Base-by-base conservation (phyloP, 2,329 filamentous ascomycete species). In the Microascus cirrosus region DNA sequence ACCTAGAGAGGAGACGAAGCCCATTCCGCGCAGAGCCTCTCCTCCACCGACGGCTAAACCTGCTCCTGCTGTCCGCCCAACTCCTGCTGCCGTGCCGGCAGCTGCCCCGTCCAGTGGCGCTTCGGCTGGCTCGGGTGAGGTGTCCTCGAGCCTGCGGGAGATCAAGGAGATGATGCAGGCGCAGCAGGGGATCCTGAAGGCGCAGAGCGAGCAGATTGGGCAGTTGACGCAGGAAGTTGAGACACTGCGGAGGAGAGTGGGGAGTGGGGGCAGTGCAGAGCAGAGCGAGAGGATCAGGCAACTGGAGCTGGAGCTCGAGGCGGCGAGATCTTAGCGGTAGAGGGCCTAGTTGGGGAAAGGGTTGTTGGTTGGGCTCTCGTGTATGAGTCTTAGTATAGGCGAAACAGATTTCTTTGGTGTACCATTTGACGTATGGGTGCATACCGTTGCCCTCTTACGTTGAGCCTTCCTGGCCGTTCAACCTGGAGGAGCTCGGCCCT, bases 131-230 rank as follows among this genome's bases (percentile, higher is more conserved):
- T 58, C 59, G 54, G 58, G 58, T 6, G 61, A 61, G 8, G 76
- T 90, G 13, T 83, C 86, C 65, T 76, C 82, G 34, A 84, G 86
- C 6, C 79, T 96, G 51, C 77, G 82, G 42, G 82, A 92, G 65
- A 94, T 95, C 73, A 93, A 89, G 73, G 75, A 81, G 58, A 74
- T 94, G 64, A 77, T 96, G 36, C 83, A 89, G 69, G 80, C 82
- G 62, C 91, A 96, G 73, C 89, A 82, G 58, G 83, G 82, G 74
- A 83, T 90, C 62, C 89, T 96, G 67, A 83, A 77, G 61, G 77
- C 82, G n/a, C 88, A 96, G 73, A 87, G 82, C 55, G 80, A 88
- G 67, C 86, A 91, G 70, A 90, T 95, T 64, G 78, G 78, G 55
- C 76, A 78, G 32, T 74, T 95, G 54, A 82, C 87, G 2, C 72